These are phyloP conservation scores for Polytrichum formosum DNA, from an alignment of 225 moss, liverwort and hornwort genomes.

Conservation along the genomic window DNA sequence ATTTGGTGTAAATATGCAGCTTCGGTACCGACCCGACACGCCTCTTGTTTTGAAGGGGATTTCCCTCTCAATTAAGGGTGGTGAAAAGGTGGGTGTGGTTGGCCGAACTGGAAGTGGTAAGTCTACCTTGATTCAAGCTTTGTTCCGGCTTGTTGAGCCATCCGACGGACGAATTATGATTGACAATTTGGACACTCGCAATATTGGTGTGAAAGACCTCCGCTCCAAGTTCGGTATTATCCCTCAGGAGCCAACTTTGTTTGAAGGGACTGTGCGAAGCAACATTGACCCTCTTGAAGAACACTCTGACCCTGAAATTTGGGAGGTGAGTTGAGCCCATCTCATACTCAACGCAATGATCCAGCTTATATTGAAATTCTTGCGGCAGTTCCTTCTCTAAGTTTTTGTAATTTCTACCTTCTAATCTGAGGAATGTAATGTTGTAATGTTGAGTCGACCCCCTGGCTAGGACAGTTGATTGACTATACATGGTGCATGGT, in stretches of 20 bases:
- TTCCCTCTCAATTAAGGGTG: constrained; percentile 29
- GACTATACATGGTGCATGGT: too few species aligned
- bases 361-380: too few species aligned
- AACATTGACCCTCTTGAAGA: constrained; percentile 36
- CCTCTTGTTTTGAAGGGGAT: constrained; percentile 35
- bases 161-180: constrained; percentile 33
- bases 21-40: constrained; percentile 32
- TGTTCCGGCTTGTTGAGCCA: constrained; percentile 42
- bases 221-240: constrained; percentile 38
- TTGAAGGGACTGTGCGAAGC: constrained; percentile 37
- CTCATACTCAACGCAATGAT: too few species aligned
- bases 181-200: constrained; percentile 29
- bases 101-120: constrained; percentile 40
- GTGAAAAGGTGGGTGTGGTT: constrained; percentile 41
- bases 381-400: too few species aligned
- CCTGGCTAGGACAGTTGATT: too few species aligned
- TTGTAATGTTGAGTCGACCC: too few species aligned
- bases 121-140: constrained; percentile 30
- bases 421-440: too few species aligned
- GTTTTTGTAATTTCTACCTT: too few species aligned
- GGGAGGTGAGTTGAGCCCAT: constrained; percentile 18
- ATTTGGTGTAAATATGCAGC: constrained; percentile 14
- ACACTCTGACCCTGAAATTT: constrained; percentile 37
- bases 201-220: constrained; percentile 40
- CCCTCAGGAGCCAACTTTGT: constrained; percentile 36